A percentile compares a stretch with the other conserved stretches of the same genome.
phyloP scores from a whole-genome alignment of 495 filamentous ascomycete species.

The Aspergillus incahuasiensis region DNA sequence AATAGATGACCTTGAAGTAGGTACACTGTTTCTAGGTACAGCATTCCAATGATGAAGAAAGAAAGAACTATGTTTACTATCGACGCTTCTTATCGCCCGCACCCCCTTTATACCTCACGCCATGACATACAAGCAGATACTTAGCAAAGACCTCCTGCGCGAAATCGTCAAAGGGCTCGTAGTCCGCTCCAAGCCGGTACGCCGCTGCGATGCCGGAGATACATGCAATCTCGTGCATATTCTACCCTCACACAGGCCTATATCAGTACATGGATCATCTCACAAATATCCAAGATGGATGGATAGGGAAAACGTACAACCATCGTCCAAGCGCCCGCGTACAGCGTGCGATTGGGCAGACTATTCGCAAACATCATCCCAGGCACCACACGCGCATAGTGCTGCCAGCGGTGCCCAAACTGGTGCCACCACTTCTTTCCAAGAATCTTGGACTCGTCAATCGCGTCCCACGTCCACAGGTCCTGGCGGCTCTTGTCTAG shows the following conservation, averaged over 20 bases:
- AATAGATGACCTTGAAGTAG: too few relatives aligned
- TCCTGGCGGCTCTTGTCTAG: slow-evolving; percentile 62
- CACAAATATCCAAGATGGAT: background rate
- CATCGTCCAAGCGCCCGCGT: slow-evolving; percentile 73
- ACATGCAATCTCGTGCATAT: slow-evolving; percentile 77
- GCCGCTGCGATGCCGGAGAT: slow-evolving; percentile 77
- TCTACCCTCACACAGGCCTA: too few relatives aligned
- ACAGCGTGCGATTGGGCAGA: slow-evolving; percentile 55
- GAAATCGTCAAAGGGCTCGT: slow-evolving; percentile 60
- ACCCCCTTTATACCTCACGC: slow-evolving; percentile 36
- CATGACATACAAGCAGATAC: slow-evolving; percentile 51
- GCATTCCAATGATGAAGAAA: too few relatives aligned
- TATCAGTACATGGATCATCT: too few relatives aligned
- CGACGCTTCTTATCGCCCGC: background rate
- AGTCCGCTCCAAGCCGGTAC: slow-evolving; percentile 70
- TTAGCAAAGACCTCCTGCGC: slow-evolving; percentile 54
- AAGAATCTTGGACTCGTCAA: slow-evolving; percentile 65
- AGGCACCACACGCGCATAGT: slow-evolving; percentile 72
- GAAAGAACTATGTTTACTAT: too few relatives aligned
- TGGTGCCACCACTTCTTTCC: slow-evolving; percentile 81
- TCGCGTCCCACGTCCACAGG: slow-evolving; percentile 69
- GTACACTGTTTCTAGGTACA: too few relatives aligned
- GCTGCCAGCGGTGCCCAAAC: slow-evolving; percentile 75
- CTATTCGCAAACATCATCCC: slow-evolving; percentile 81
- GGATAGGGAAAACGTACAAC: slow-evolving; percentile 44